Percentiles rank a stretch among this genome's conserved stretches.
phyloP scores from a whole-genome alignment of 164 flowering plant genomes.

The Berberis vulgaris region DNA sequence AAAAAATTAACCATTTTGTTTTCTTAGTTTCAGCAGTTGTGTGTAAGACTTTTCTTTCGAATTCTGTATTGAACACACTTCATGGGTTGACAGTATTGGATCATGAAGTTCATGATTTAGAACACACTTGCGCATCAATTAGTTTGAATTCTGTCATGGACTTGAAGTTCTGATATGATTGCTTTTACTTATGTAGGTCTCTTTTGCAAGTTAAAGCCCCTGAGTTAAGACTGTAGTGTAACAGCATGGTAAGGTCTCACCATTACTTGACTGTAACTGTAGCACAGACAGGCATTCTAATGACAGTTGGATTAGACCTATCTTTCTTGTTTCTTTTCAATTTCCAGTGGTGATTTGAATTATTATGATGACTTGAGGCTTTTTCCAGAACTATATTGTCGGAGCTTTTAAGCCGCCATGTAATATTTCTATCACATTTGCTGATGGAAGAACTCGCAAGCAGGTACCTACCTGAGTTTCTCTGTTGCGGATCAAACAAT shows the following conservation, averaged over 20 bases:
- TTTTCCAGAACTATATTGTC: slow-evolving; percentile 58
- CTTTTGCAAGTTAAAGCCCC: background rate
- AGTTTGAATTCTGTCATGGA: no score
- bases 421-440: slow-evolving; percentile 55
- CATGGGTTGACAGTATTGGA: no score
- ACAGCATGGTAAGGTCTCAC: slow-evolving; percentile 13
- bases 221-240: background rate
- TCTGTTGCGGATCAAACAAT: background rate
- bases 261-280: background rate
- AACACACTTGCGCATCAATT: no score
- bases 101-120: no score
- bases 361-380: background rate
- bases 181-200: slow-evolving; percentile 3
- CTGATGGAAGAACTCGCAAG: slow-evolving; percentile 79
- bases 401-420: slow-evolving; percentile 93
- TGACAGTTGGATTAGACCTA: background rate
- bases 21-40: no score
- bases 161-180: no score
- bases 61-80: no score
- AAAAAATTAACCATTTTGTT: no score
- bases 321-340: background rate
- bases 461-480: slow-evolving; percentile 37
- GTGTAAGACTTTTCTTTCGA: no score
- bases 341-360: background rate
- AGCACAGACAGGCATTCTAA: background rate